Evolutionary conservation across 176 grass and related monocot genomes (phyloP).

Genomic region (Carex kokanica): DNA sequence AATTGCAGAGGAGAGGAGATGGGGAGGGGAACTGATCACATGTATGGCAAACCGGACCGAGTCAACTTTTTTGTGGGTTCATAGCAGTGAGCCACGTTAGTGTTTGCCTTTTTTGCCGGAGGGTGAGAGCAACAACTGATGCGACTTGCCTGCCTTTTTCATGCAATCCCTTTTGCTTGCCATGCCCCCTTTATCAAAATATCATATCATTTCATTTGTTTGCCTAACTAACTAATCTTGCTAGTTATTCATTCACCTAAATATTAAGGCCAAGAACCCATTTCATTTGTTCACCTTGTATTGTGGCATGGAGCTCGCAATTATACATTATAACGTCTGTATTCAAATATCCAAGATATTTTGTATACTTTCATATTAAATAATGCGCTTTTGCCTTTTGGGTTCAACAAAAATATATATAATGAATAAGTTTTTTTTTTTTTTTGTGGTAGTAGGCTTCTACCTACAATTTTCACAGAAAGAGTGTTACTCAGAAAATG

Average conservation of each 20-base stretch:
- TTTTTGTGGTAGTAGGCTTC: too few relatives aligned
- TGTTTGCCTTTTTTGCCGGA: constrained; percentile 14
- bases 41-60: constrained; percentile 5
- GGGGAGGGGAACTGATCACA: neutral
- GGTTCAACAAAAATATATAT: too few relatives aligned
- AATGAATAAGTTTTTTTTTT: too few relatives aligned
- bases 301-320: neutral
- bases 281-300: neutral
- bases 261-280: neutral
- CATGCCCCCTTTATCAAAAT: neutral
- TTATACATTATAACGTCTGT: neutral
- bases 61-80: constrained; percentile 16
- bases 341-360: neutral
- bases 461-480: too few relatives aligned
- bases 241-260: neutral
- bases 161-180: neutral
- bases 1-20: constrained; percentile 3
- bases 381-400: neutral
- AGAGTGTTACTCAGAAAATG: too few relatives aligned
- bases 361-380: neutral
- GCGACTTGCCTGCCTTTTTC: constrained; percentile 9
- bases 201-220: neutral
- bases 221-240: too few relatives aligned
- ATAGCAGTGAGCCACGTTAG: constrained; percentile 5
- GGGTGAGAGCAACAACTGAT: constrained; percentile 20